These are phyloP conservation scores for Zelonia costaricensis DNA, from an alignment of 208 protist species.

Conservation along the genomic window DNA sequence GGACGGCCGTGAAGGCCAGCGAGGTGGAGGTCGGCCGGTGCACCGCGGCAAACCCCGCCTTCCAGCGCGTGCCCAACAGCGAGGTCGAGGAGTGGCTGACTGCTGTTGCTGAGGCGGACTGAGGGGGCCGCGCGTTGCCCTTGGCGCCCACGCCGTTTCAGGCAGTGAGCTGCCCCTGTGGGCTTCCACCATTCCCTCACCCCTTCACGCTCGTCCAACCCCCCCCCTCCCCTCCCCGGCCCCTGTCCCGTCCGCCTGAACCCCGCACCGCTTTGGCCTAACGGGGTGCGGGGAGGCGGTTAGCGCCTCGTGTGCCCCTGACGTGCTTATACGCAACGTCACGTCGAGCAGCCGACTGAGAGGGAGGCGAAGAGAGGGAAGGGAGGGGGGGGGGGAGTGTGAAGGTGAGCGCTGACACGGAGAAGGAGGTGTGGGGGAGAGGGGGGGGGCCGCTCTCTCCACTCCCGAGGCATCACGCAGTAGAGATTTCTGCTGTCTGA, in stretches of 20 bases:
- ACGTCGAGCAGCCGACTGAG: neutral
- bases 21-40: constrained; percentile 87
- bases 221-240: neutral
- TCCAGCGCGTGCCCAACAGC: constrained; percentile 62
- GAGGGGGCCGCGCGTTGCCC: constrained; percentile 6
- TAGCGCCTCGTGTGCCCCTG: too few species aligned
- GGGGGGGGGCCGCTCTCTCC: neutral
- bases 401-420: neutral
- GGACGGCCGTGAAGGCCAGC: constrained; percentile 64
- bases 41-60: constrained; percentile 33
- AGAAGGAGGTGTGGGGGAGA: neutral
- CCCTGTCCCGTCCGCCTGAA: too few species aligned
- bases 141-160: neutral
- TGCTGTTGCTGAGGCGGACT: constrained; percentile 85
- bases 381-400: neutral
- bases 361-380: neutral
- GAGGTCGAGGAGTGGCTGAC: constrained; percentile 91
- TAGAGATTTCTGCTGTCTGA: too few species aligned
- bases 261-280: too few species aligned
- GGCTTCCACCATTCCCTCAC: neutral
- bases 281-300: too few species aligned
- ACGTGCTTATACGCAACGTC: neutral
- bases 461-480: neutral
- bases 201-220: neutral
- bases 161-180: neutral